Percentiles rank a stretch among this genome's conserved stretches.
Conservation (phyloP, 1,284 basidiomycete species). For the Ustilago esculenta region DNA sequence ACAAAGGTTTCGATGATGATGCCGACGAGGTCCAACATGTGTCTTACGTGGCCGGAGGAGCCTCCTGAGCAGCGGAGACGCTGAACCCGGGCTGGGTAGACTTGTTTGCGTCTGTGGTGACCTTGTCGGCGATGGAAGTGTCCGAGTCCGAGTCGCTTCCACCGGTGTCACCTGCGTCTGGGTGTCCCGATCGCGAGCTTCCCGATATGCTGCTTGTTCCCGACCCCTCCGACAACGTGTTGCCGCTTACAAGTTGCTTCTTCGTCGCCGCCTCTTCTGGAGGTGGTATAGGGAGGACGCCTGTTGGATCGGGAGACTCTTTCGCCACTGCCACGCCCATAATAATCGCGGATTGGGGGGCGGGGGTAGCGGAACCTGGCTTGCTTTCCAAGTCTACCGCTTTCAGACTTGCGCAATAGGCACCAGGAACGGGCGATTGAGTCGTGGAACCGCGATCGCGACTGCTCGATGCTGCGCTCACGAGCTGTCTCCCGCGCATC, state of each 20-base stretch:
- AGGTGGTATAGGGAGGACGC: too few species aligned
- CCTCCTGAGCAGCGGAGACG: too few species aligned
- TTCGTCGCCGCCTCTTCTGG: neutral
- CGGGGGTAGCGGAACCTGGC: conserved; percentile 10
- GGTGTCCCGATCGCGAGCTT: conserved; percentile 22
- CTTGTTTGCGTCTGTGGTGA: neutral
- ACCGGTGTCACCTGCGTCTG: conserved; percentile 21
- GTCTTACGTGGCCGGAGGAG: too few species aligned
- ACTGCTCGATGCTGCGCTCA: neutral
- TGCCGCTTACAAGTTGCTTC: neutral
- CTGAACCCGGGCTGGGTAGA: neutral
- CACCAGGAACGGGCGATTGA: conserved; percentile 12
- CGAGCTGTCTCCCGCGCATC: conserved; percentile 16
- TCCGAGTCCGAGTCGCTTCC: conserved; percentile 36
- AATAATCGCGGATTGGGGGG: too few species aligned
- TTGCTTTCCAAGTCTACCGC: neutral
- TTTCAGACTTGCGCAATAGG: neutral
- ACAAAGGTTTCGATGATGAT: too few species aligned
- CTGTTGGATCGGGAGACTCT: neutral
- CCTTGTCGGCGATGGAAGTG: conserved; percentile 8
- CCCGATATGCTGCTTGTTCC: conserved; percentile 31
- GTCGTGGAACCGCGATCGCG: conserved; percentile 15
- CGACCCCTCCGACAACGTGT: conserved; percentile 15
- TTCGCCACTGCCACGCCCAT: neutral
- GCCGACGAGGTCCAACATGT: too few species aligned